Evolutionary conservation across 352 stramenopile species (phyloP).

Genomic region (Globisporangium alternatum): DNA sequence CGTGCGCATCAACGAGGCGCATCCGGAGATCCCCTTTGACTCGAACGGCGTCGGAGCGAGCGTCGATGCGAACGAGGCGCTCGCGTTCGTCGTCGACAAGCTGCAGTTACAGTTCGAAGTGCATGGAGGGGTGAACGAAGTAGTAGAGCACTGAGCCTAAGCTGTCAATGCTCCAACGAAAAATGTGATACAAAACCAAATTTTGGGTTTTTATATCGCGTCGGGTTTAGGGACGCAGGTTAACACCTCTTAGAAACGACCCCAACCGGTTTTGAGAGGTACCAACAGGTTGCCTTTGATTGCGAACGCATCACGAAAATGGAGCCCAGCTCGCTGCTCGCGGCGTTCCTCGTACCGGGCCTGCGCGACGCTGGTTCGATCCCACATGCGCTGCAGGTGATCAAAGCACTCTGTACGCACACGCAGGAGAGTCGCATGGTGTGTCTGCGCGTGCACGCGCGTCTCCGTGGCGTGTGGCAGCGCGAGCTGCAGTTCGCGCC

Average conservation of each 20-base stretch:
- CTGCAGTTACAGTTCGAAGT: neutral
- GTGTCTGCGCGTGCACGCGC: constrained; percentile 6
- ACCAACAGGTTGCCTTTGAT: neutral
- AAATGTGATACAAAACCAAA: no score
- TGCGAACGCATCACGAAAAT: neutral
- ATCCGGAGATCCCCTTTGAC: constrained; percentile 54
- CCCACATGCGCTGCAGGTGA: neutral
- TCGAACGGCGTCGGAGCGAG: constrained; percentile 42
- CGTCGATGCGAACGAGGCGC: constrained; percentile 42
- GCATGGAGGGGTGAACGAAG: neutral
- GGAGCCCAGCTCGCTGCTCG: constrained; percentile 8
- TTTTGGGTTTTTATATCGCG: no score
- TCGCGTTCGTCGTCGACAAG: constrained; percentile 29
- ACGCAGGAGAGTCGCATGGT: constrained; percentile 1
- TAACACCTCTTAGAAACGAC: no score
- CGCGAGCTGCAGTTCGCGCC: constrained; percentile 2
- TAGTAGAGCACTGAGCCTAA: no score
- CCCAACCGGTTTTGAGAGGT: no score
- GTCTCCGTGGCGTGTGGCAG: constrained; percentile 1
- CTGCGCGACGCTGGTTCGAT: neutral
- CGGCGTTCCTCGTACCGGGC: constrained; percentile 4
- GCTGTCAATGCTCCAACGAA: no score
- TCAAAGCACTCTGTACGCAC: neutral
- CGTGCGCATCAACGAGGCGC: constrained; percentile 53
- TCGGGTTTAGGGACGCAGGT: no score